Base-by-base conservation (phyloP, 2,329 filamentous ascomycete genomes). In the Atkinsonella hypoxylon region DNA sequence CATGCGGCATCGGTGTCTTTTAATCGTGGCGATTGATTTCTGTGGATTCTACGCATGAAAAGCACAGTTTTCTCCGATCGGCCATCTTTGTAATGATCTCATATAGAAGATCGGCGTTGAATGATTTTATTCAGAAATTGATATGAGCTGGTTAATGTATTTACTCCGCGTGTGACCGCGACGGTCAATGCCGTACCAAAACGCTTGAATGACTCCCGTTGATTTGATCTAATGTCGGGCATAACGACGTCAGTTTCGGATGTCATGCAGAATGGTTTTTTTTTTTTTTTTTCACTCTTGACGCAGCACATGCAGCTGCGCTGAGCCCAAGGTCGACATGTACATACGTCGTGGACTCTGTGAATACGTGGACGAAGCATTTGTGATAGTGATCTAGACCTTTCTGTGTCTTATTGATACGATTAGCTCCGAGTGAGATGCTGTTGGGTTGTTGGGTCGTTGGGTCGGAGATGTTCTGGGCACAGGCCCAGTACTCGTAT, bases 211-310 rank as follows among this genome's bases (percentile, higher is more conserved):
- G 38, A 36, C 17, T 36, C 26, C 41, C 34, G 47, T 10, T 34
- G 46, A 22, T 17, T 42, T 18, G 18, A 22, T 48, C 15, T 12
- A 39, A 30, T 26, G 47, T 30, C 7, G 39, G 47, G 46, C 46
- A 42, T 41, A 30, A 40, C n/a, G 22, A 30, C 22, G 20, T 41
- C 17, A 39, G 22, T 47, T 40, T 26, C 11, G 34, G 6, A 40
- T 40, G n/a, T 31, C 45, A 47, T 47, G 45, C 45, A 48, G 46
- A 38, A 34, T 22, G n/a, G n/a, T n/a, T n/a, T n/a, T n/a, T n/a
- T n/a, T n/a, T n/a, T n/a, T n/a, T n/a, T n/a, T 12, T 15, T 12
- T 15, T n/a, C 34, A 36, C 15, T 36, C 34, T 36, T 36, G 34
- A 36, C 34, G 34, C 34, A 36, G 34, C 34, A 36, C 8, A 36